These are phyloP conservation scores for Salinomyces thailandicus DNA, from an alignment of 2,329 filamentous ascomycete genomes.

Conservation along the genomic window DNA sequence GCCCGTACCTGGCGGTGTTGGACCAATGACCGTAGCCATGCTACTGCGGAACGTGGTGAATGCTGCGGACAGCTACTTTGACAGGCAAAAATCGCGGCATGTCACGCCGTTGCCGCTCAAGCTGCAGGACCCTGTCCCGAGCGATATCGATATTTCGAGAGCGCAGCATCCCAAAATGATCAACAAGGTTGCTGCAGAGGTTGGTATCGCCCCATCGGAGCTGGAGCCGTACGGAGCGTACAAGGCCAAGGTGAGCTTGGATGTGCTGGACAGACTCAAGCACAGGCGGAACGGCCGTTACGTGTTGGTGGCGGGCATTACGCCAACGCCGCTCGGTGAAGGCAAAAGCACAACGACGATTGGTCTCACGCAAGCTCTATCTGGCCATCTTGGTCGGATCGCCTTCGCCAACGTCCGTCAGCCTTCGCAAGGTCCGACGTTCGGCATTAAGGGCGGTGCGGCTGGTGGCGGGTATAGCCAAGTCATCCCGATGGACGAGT, in stretches of 20 bases:
- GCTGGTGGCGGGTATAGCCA: conserved; percentile 97
- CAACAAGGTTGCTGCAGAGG: conserved; percentile 68
- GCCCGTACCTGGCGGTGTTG: conserved; percentile 90
- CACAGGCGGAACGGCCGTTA: conserved; percentile 86
- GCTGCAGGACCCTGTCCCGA: conserved; percentile 72
- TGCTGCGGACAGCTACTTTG: conserved; percentile 70
- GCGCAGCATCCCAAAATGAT: conserved; percentile 88
- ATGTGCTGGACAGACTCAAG: conserved; percentile 67
- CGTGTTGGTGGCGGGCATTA: conserved; percentile 88
- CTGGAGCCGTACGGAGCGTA: conserved; percentile 88
- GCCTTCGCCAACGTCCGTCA: conserved; percentile 96
- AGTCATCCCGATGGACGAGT: conserved; percentile 99
- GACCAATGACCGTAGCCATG: conserved; percentile 99
- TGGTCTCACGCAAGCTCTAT: conserved; percentile 84
- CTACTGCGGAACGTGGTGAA: conserved; percentile 90
- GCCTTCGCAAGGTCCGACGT: conserved; percentile 92
- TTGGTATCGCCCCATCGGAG: conserved; percentile 81
- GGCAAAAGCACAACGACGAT: conserved; percentile 98
- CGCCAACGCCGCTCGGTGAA: conserved; percentile 89
- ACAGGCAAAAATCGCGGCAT: conserved; percentile 67
- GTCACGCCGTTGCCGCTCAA: conserved; percentile 78
- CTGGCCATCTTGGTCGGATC: conserved; percentile 75
- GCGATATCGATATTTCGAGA: conserved; percentile 85
- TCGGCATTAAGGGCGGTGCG: conserved; percentile 97
- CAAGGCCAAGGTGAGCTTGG: conserved; percentile 90